These are phyloP conservation scores for Climacium dendroides DNA, from an alignment of 225 moss, liverwort and hornwort species.

Conservation along the genomic window DNA sequence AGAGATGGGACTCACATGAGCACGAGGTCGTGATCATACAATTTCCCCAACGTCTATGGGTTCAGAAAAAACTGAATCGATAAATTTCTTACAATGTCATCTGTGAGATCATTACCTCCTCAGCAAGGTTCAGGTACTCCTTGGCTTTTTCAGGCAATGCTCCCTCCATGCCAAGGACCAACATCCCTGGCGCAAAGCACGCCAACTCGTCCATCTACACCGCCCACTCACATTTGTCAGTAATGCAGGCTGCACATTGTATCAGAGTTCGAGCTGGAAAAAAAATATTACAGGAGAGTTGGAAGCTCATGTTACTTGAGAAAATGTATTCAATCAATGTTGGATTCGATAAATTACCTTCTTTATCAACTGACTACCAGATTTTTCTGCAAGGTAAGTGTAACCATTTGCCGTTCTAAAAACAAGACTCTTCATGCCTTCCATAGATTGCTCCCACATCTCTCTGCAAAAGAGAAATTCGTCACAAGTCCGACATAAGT, in stretches of 20 bases:
- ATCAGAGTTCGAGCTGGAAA: not conserved
- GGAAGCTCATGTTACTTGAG: not conserved
- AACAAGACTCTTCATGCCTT: slow-evolving; percentile 67
- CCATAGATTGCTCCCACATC: slow-evolving; percentile 98
- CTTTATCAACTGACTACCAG: slow-evolving; percentile 16
- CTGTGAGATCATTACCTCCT: slow-evolving; percentile 32
- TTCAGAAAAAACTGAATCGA: not conserved
- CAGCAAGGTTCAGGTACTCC: slow-evolving; percentile 64
- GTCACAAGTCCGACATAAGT: not conserved
- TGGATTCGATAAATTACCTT: slow-evolving; percentile 22
- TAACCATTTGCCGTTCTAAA: slow-evolving; percentile 44
- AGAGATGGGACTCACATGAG: not conserved
- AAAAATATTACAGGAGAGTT: not conserved
- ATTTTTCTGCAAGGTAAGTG: slow-evolving; percentile 71
- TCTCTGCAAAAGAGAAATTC: slow-evolving; percentile 30
- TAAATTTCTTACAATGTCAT: not conserved
- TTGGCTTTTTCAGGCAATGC: slow-evolving; percentile 56
- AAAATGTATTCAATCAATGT: not conserved
- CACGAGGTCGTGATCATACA: not conserved
- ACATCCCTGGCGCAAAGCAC: slow-evolving; percentile 93
- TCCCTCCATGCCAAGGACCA: slow-evolving; percentile 71
- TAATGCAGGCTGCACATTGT: not conserved
- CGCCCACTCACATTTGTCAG: not conserved
- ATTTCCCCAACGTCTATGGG: not conserved
- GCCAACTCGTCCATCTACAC: slow-evolving; percentile 94